Conservation (phyloP, 1,284 basidiomycete species). For the Apiotrichum brassicae region DNA sequence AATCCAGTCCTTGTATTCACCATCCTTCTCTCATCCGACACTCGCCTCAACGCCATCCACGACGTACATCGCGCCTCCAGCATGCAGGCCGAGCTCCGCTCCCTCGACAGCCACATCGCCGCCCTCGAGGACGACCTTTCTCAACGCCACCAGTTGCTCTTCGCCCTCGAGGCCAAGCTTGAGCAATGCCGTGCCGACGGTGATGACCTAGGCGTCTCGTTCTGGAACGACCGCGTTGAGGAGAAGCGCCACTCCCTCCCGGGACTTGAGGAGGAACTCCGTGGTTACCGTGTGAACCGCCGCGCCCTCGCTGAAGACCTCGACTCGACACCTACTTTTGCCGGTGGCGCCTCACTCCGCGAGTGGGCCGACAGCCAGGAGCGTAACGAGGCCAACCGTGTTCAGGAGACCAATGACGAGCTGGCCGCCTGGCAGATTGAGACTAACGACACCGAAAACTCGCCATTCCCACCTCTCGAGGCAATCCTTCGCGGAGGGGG, state of each 20-base stretch:
- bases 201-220: slow-evolving; percentile 30
- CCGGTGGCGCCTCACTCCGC: slow-evolving; percentile 20
- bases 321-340: slow-evolving; percentile 10
- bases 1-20: slow-evolving; percentile 42
- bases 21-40: slow-evolving; percentile 42
- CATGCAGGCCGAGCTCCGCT: slow-evolving; percentile 23
- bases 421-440: slow-evolving; percentile 36
- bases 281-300: slow-evolving; percentile 17
- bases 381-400: slow-evolving; percentile 6
- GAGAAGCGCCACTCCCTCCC: slow-evolving; percentile 34
- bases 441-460: slow-evolving; percentile 6
- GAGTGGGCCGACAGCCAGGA: slow-evolving; percentile 22
- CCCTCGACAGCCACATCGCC: slow-evolving; percentile 25
- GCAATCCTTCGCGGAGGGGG: slow-evolving; percentile 18
- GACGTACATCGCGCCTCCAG: slow-evolving; percentile 35
- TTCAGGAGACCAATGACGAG: slow-evolving; percentile 27
- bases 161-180: slow-evolving; percentile 35
- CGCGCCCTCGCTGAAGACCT: slow-evolving; percentile 25
- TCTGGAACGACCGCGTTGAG: slow-evolving; percentile 34
- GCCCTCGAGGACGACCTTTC: slow-evolving; percentile 28
- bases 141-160: slow-evolving; percentile 28
- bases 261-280: slow-evolving; percentile 22
- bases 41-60: slow-evolving; percentile 37
- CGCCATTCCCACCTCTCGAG: slow-evolving; percentile 38
- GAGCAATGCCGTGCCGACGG: slow-evolving; percentile 18